phyloP scores from a whole-genome alignment of 768 basidiomycete genomes.

The Podaxis sp. region DNA sequence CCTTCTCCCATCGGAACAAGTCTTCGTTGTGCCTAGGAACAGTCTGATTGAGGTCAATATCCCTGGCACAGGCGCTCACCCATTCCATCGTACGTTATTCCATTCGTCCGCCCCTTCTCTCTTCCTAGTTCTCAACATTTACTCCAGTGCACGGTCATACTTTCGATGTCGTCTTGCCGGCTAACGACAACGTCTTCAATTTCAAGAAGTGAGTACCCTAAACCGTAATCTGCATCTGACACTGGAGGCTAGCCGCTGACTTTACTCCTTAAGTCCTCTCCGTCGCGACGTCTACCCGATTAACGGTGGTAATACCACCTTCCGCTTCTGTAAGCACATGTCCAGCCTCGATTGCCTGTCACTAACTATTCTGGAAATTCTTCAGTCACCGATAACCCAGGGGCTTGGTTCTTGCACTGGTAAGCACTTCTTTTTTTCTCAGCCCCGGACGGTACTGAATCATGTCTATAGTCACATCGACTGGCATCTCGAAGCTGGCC shows the following conservation, averaged over 20 bases:
- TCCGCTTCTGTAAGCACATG: conserved; percentile 19
- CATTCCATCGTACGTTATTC: conserved; percentile 12
- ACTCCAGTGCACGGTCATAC: conserved; percentile 19
- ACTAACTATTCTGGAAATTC: neutral
- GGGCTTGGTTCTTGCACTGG: conserved; percentile 48
- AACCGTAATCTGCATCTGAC: conserved; percentile 11
- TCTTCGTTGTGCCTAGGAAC: conserved; percentile 34
- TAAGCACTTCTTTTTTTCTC: conserved; percentile 28
- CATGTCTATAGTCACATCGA: conserved; percentile 30
- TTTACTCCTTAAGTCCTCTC: conserved; percentile 13
- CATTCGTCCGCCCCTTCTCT: neutral
- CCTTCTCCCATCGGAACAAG: conserved; percentile 24
- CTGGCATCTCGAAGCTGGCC: conserved; percentile 37
- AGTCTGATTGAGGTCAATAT: conserved; percentile 49
- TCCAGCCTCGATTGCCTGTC: no score
- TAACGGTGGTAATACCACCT: conserved; percentile 18
- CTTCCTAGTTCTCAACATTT: conserved; percentile 1
- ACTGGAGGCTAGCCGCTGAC: conserved; percentile 2
- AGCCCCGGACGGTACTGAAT: conserved; percentile 4
- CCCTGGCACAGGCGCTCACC: conserved; percentile 28
- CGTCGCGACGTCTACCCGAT: conserved; percentile 20
- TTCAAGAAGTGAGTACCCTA: conserved; percentile 7
- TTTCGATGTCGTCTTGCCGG: conserved; percentile 17
- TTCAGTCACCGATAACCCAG: conserved; percentile 56
- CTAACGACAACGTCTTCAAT: conserved; percentile 13